Percentiles rank a stretch among this genome's conserved stretches.
phyloP scores from a whole-genome alignment of 1,139 yeast genomes.

The Scheffersomyces cryptocercus region DNA sequence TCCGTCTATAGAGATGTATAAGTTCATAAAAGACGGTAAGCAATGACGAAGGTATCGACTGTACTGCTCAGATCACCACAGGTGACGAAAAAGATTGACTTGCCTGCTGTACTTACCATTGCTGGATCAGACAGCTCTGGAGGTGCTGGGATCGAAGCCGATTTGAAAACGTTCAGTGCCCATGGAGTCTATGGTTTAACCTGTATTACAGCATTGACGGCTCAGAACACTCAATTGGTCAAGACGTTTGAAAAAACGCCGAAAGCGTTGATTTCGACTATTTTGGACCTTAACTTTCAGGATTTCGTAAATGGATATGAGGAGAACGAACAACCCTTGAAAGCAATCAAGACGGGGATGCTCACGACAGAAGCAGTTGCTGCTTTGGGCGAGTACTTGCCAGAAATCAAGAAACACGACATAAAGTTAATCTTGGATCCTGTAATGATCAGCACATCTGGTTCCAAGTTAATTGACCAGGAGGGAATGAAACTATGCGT shows the following conservation, averaged over 20 bases:
- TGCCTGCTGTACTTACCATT: slow-evolving; percentile 57
- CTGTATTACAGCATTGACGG: slow-evolving; percentile 79
- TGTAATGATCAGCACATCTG: slow-evolving; percentile 80
- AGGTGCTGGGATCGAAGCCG: slow-evolving; percentile 96
- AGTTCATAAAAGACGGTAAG: no score
- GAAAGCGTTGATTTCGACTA: slow-evolving; percentile 39
- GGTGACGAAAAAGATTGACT: neutral
- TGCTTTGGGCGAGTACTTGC: slow-evolving; percentile 42
- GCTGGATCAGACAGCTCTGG: slow-evolving; percentile 93
- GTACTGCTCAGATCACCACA: neutral
- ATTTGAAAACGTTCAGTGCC: slow-evolving; percentile 77
- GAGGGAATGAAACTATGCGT: slow-evolving; percentile 48
- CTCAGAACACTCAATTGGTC: slow-evolving; percentile 76
- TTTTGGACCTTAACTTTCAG: slow-evolving; percentile 55
- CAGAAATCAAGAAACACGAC: slow-evolving; percentile 22
- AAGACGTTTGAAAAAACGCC: slow-evolving; percentile 49
- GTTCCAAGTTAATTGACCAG: slow-evolving; percentile 54
- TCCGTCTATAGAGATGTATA: neutral
- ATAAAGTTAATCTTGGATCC: slow-evolving; percentile 70
- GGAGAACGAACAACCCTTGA: slow-evolving; percentile 36
- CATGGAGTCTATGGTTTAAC: slow-evolving; percentile 82
- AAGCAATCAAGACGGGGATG: slow-evolving; percentile 81
- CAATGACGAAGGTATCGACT: neutral
- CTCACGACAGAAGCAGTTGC: slow-evolving; percentile 59
- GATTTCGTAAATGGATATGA: slow-evolving; percentile 54